Evolutionary conservation across 768 basidiomycete genomes (phyloP).

Genomic region (Trametes cingulata): DNA sequence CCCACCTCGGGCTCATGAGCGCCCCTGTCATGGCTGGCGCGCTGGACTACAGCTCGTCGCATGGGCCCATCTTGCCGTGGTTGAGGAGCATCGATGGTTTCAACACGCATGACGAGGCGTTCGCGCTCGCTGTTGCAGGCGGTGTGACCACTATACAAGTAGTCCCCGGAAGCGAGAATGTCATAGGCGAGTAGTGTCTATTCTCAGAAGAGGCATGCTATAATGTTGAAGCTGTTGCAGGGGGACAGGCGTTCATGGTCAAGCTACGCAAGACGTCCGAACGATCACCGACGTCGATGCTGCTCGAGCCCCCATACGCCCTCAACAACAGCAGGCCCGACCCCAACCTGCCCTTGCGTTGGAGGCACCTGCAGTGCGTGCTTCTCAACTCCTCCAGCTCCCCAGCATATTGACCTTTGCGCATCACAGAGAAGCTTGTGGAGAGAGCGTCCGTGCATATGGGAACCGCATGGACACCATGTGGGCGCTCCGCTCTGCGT

Average conservation of each 20-base stretch:
- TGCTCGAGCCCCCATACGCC: constrained; percentile 78
- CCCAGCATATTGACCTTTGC: neutral
- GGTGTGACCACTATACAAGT: constrained; percentile 87
- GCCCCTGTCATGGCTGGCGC: constrained; percentile 52
- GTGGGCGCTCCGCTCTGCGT: constrained; percentile 81
- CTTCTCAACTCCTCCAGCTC: neutral
- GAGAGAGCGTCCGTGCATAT: constrained; percentile 39
- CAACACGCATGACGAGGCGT: constrained; percentile 82
- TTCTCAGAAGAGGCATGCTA: neutral
- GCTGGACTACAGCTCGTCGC: constrained; percentile 54
- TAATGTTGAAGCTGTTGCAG: constrained; percentile 37
- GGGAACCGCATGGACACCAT: constrained; percentile 71
- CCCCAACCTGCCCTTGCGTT: constrained; percentile 48
- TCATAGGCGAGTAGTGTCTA: constrained; percentile 56
- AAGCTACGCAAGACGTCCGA: constrained; percentile 81
- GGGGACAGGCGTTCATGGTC: constrained; percentile 85
- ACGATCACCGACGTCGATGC: constrained; percentile 75
- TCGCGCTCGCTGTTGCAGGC: constrained; percentile 74
- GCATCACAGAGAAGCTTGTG: constrained; percentile 39
- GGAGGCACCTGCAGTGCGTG: constrained; percentile 81
- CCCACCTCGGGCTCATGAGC: constrained; percentile 75
- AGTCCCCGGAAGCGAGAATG: constrained; percentile 74
- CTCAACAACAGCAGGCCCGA: constrained; percentile 50
- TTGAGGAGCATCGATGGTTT: constrained; percentile 82
- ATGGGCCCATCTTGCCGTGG: constrained; percentile 75